Percentiles rank a stretch among this genome's conserved stretches.
These are phyloP conservation scores for Omphalotus olearius DNA, from an alignment of 1,284 basidiomycete genomes.

Conservation along the genomic window DNA sequence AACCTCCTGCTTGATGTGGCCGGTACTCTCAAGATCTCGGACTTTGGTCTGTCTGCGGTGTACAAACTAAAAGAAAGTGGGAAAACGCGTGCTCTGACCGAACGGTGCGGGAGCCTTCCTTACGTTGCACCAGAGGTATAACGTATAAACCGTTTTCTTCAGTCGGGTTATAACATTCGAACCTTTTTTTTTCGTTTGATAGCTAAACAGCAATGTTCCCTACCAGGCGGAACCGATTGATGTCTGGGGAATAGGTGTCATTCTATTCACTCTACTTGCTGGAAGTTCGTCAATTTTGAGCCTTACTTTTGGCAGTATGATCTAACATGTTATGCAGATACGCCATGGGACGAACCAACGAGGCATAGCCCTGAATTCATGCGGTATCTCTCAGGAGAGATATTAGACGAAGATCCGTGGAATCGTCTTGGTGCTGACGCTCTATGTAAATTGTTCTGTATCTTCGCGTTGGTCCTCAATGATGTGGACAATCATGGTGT, in stretches of 20 bases:
- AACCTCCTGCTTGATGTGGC: conserved; percentile 83
- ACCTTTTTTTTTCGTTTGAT: conserved; percentile 5
- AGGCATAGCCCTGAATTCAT: conserved; percentile 73
- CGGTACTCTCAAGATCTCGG: conserved; percentile 86
- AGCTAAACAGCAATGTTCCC: conserved; percentile 50
- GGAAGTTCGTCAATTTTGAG: conserved; percentile 66
- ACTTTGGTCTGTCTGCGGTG: conserved; percentile 93
- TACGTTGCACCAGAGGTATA: conserved; percentile 86
- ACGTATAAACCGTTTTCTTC: no score
- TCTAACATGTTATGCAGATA: conserved; percentile 53
- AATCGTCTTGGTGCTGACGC: conserved; percentile 58
- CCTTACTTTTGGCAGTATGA: neutral
- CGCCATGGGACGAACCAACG: conserved; percentile 97
- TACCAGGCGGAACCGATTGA: conserved; percentile 94
- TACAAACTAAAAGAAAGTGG: conserved; percentile 88
- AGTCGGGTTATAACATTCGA: no score
- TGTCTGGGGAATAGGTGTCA: conserved; percentile 96
- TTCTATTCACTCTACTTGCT: conserved; percentile 87
- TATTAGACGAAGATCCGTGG: conserved; percentile 84
- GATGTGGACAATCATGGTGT: neutral
- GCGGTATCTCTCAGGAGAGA: conserved; percentile 72
- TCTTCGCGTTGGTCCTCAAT: neutral
- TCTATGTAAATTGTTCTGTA: conserved; percentile 44
- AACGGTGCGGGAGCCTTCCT: conserved; percentile 90
- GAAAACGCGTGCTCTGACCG: conserved; percentile 63